These are phyloP conservation scores for Termitomyces sp. DNA, from an alignment of 768 basidiomycete species.

Conservation along the genomic window DNA sequence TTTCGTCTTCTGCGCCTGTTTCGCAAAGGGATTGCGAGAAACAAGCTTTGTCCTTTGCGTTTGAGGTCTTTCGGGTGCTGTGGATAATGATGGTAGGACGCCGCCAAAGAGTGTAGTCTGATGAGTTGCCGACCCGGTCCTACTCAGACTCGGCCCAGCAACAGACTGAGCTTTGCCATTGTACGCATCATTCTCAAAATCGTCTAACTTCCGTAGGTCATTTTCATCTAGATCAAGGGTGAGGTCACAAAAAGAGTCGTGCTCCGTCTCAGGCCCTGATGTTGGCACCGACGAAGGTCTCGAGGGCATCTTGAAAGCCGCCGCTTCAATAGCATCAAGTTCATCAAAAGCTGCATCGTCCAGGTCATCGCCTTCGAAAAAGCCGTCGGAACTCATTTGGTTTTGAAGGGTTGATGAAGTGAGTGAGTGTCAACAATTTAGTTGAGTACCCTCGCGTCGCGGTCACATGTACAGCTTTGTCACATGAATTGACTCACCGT, in stretches of 20 bases:
- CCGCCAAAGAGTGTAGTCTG: conserved; percentile 70
- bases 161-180: conserved; percentile 31
- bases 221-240: conserved; percentile 52
- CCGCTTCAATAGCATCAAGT: conserved; percentile 70
- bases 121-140: conserved; percentile 32
- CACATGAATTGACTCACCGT: no score
- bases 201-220: conserved; percentile 50
- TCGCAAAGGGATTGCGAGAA: conserved; percentile 40
- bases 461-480: conserved; percentile 16
- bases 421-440: neutral
- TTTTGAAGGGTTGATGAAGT: neutral
- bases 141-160: conserved; percentile 38
- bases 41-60: conserved; percentile 38
- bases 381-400: conserved; percentile 72
- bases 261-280: conserved; percentile 19
- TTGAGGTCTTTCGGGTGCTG: conserved; percentile 27
- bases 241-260: conserved; percentile 46
- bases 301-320: conserved; percentile 17
- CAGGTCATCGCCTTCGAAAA: conserved; percentile 61
- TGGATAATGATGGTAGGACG: conserved; percentile 29
- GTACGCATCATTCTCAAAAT: conserved; percentile 43
- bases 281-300: conserved; percentile 7
- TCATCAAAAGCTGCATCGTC: conserved; percentile 54
- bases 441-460: conserved; percentile 11
- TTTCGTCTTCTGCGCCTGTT: conserved; percentile 64